Percentiles rank a stretch among this genome's conserved stretches.
Conservation (phyloP, 148 eudicot species). For the Nepenthes gracilis region DNA sequence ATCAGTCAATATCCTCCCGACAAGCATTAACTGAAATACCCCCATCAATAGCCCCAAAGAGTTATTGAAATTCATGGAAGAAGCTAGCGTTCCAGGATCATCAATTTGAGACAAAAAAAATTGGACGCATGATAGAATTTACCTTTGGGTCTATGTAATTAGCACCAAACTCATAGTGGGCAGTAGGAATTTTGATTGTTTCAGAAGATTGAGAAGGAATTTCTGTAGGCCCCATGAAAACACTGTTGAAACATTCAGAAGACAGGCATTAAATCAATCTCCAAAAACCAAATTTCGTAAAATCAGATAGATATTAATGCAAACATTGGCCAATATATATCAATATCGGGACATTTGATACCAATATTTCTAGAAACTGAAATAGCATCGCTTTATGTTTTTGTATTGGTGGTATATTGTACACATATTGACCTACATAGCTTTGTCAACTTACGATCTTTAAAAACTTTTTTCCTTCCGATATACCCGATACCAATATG, state of each 20-base stretch:
- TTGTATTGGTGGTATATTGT: too few species aligned
- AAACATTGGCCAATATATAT: not conserved
- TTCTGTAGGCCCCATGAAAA: slow-evolving; percentile 89
- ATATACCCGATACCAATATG: too few species aligned
- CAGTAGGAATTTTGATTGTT: slow-evolving; percentile 79
- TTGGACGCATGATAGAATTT: not conserved
- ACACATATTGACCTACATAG: too few species aligned
- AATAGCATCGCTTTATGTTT: too few species aligned
- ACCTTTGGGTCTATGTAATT: slow-evolving; percentile 89
- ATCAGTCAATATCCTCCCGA: slow-evolving; percentile 80
- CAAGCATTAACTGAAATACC: slow-evolving; percentile 65
- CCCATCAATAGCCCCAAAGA: not conserved
- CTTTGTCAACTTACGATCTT: too few species aligned
- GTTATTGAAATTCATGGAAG: not conserved
- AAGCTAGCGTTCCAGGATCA: not conserved
- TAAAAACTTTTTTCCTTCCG: too few species aligned
- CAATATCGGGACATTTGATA: too few species aligned
- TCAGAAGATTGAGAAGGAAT: slow-evolving; percentile 77
- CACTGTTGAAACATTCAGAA: slow-evolving; percentile 30
- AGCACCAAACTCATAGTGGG: slow-evolving; percentile 94
- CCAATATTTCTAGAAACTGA: too few species aligned
- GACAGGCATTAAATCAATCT: not conserved
- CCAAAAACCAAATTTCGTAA: not conserved
- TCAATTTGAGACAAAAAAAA: not conserved
- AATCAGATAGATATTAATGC: not conserved